A percentile compares a stretch with the other conserved stretches of the same genome.
Conservation (phyloP, 441 rosid species). For the Erysimum cheiri region DNA sequence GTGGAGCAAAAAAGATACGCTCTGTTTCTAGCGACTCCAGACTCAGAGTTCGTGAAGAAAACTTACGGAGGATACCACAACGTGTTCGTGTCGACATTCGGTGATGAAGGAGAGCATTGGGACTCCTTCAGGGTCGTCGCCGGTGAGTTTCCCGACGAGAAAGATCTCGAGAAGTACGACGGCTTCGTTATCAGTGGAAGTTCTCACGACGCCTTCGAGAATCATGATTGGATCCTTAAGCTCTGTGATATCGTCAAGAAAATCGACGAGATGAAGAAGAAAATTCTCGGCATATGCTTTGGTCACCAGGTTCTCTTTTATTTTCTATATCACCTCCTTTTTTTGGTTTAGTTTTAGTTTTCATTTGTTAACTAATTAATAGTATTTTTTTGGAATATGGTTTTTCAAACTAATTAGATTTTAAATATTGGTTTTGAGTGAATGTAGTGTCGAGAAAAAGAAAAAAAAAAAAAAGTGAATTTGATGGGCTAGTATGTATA, state of each 20-base stretch:
- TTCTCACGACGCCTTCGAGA: conserved; percentile 75
- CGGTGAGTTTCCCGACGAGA: conserved; percentile 78
- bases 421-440: too few relatives aligned
- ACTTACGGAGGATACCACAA: conserved; percentile 80
- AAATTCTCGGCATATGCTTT: conserved; percentile 84
- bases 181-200: conserved; percentile 92
- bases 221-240: conserved; percentile 71
- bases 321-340: too few relatives aligned
- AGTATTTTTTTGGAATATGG: too few relatives aligned
- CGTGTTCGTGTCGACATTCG: conserved; percentile 74
- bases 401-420: too few relatives aligned
- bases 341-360: too few relatives aligned
- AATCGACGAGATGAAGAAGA: conserved; percentile 75
- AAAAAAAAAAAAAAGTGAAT: too few relatives aligned
- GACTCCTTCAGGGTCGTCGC: conserved; percentile 73
- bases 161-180: conserved; percentile 65
- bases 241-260: conserved; percentile 67
- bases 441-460: too few relatives aligned
- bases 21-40: conserved; percentile 71
- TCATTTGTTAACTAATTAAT: too few relatives aligned
- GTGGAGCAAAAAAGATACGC: conserved; percentile 54
- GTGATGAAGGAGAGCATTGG: conserved; percentile 83
- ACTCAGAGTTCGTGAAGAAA: conserved; percentile 73
- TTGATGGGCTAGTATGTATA: not conserved
- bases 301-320: conserved; percentile 78